A percentile compares a stretch with the other conserved stretches of the same genome.
These are phyloP conservation scores for Geotrichum citri-aurantii DNA, from an alignment of 1,139 yeast species.

Conservation along the genomic window DNA sequence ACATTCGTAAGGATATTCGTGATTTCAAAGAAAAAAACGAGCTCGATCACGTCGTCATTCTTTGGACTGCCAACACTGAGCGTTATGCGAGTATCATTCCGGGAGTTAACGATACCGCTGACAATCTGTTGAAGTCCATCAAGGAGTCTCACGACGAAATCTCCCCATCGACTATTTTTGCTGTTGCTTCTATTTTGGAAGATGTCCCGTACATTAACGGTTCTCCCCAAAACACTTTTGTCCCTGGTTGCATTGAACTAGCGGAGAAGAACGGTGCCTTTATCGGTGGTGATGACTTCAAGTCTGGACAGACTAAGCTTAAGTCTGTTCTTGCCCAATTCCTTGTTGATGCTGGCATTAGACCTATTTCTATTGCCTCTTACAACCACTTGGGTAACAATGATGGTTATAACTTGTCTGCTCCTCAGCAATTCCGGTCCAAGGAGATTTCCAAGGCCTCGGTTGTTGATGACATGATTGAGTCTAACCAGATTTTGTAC, in stretches of 20 bases:
- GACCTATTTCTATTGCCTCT: conserved; percentile 89
- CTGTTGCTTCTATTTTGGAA: conserved; percentile 88
- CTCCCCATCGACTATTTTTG: conserved; percentile 87
- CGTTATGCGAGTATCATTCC: conserved; percentile 73
- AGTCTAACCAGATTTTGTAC: conserved; percentile 79
- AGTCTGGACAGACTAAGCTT: conserved; percentile 92
- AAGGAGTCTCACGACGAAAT: conserved; percentile 77
- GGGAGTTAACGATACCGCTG: conserved; percentile 87
- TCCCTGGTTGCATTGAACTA: conserved; percentile 87
- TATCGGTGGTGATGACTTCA: conserved; percentile 97
- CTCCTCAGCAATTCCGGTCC: conserved; percentile 90
- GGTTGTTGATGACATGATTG: conserved; percentile 92
- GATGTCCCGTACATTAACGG: conserved; percentile 89
- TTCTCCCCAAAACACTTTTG: conserved; percentile 95
- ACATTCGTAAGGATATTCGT: conserved; percentile 74
- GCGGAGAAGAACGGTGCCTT: conserved; percentile 73
- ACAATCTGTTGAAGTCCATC: conserved; percentile 66
- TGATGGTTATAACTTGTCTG: conserved; percentile 87
- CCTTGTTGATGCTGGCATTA: conserved; percentile 94
- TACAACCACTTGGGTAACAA: conserved; percentile 96
- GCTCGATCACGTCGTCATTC: conserved; percentile 80
- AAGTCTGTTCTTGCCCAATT: conserved; percentile 94
- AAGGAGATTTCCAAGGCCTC: conserved; percentile 92
- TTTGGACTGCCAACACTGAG: conserved; percentile 98
- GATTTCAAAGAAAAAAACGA: conserved; percentile 67